These are phyloP conservation scores for Pythium folliculosum DNA, from an alignment of 352 stramenopile species.

Conservation along the genomic window DNA sequence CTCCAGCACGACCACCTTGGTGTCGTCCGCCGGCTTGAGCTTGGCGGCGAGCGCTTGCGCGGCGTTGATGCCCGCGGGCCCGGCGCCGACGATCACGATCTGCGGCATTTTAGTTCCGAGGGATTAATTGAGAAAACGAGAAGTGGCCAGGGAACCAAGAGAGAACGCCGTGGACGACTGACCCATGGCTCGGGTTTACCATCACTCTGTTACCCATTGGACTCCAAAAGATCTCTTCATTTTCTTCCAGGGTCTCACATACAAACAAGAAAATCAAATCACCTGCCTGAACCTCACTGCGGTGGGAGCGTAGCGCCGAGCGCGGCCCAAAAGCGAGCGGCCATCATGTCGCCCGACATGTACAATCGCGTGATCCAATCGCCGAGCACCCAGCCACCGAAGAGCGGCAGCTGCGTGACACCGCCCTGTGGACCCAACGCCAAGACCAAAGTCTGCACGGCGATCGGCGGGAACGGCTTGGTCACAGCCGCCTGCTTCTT, in stretches of 20 bases:
- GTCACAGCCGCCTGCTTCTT: conserved; percentile 39
- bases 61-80: conserved; percentile 52
- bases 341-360: conserved; percentile 50
- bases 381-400: conserved; percentile 50
- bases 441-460: conserved; percentile 27
- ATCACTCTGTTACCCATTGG: too few species aligned
- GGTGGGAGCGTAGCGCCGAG: conserved; percentile 5
- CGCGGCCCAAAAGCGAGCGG: conserved; percentile 5
- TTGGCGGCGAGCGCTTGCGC: conserved; percentile 40
- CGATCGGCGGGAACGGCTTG: conserved; percentile 36
- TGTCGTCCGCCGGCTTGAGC: conserved; percentile 39
- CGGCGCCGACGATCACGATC: conserved; percentile 62
- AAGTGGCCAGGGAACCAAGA: too few species aligned
- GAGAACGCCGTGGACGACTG: too few species aligned
- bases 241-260: not conserved
- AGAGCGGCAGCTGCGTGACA: conserved; percentile 52
- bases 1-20: conserved; percentile 56
- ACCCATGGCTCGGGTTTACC: too few species aligned
- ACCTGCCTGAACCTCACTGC: not conserved
- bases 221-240: too few species aligned
- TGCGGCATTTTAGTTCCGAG: conserved; percentile 22
- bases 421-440: conserved; percentile 56
- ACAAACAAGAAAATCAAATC: not conserved
- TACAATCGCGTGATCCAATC: conserved; percentile 50
- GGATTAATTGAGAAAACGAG: not conserved